Conservation (phyloP, 176 grass and related monocot genomes). For the Aechmea fasciata region DNA sequence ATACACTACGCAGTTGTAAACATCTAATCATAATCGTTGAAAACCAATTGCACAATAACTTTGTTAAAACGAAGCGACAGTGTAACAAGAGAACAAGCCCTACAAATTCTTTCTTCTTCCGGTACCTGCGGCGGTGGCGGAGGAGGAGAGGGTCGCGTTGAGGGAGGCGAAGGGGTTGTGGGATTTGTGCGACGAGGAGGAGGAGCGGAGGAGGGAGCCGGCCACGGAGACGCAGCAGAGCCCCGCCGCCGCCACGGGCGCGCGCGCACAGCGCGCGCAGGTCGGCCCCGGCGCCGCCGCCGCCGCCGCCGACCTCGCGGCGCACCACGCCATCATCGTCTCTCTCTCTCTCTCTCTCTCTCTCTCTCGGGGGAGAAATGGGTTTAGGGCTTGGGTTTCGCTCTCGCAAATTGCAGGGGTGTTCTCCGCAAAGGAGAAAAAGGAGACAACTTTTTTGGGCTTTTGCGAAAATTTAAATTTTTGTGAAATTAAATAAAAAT, state of each 20-base stretch:
- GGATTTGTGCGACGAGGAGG: not conserved
- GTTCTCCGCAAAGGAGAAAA: no score
- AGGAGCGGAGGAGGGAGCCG: not conserved
- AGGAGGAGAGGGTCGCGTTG: not conserved
- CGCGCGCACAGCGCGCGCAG: slow-evolving; percentile 6
- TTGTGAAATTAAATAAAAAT: no score
- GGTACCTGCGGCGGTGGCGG: not conserved
- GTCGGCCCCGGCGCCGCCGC: not conserved
- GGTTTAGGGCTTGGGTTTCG: no score
- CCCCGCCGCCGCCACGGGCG: slow-evolving; percentile 4
- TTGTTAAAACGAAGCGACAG: no score
- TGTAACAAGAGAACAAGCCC: no score
- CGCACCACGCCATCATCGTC: slow-evolving; percentile 12
- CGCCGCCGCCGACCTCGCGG: not conserved
- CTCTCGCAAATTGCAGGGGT: no score
- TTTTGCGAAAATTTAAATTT: no score
- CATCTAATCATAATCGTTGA: no score
- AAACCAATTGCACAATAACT: no score
- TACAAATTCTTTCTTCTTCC: not conserved
- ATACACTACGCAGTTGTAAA: no score
- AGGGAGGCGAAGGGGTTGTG: slow-evolving; percentile 7
- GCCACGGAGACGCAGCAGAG: slow-evolving; percentile 20
- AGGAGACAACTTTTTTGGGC: no score
- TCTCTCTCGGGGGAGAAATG: not conserved
- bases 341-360: not conserved